Evolutionary conservation across 23 red algal species (phyloP).

Genomic region (Gracilaria caudata): DNA sequence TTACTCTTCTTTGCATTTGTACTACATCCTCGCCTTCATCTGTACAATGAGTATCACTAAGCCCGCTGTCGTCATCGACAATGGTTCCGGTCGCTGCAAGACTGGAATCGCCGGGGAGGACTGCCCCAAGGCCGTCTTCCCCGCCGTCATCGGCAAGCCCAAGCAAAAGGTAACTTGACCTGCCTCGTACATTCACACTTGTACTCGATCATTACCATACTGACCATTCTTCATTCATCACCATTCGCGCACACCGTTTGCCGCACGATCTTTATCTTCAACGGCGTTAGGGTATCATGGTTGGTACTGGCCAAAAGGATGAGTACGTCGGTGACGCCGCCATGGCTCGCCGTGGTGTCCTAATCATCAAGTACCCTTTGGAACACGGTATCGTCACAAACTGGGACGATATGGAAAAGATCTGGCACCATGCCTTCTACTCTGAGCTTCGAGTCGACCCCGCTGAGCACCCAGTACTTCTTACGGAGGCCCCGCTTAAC

Average conservation of each 20-base stretch:
- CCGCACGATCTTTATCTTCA: not conserved
- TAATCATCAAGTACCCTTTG: slow-evolving; percentile 98
- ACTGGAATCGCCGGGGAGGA: slow-evolving; percentile 98
- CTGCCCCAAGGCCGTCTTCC: slow-evolving; percentile 96
- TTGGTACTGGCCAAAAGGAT: slow-evolving; percentile 98
- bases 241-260: not conserved
- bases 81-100: slow-evolving; percentile 99
- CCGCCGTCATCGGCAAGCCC: slow-evolving; percentile 95
- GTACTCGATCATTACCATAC: not conserved
- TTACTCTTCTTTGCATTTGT: not conserved
- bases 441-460: slow-evolving; percentile 96
- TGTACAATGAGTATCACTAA: slow-evolving; percentile 49
- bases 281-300: slow-evolving; percentile 82
- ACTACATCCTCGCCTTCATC: not conserved
- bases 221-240: not conserved
- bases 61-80: slow-evolving; percentile 98
- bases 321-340: slow-evolving; percentile 98
- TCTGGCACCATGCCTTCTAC: slow-evolving; percentile 99
- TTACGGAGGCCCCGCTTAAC: slow-evolving; percentile 99
- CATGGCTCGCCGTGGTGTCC: slow-evolving; percentile 93
- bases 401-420: slow-evolving; percentile 99
- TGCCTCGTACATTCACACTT: not conserved
- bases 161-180: slow-evolving; percentile 78
- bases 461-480: slow-evolving; percentile 92
- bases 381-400: slow-evolving; percentile 99